A percentile compares a stretch with the other conserved stretches of the same genome.
These are phyloP conservation scores for Penicillium sumatraense DNA, from an alignment of 2,329 filamentous ascomycete genomes.

Conservation along the genomic window DNA sequence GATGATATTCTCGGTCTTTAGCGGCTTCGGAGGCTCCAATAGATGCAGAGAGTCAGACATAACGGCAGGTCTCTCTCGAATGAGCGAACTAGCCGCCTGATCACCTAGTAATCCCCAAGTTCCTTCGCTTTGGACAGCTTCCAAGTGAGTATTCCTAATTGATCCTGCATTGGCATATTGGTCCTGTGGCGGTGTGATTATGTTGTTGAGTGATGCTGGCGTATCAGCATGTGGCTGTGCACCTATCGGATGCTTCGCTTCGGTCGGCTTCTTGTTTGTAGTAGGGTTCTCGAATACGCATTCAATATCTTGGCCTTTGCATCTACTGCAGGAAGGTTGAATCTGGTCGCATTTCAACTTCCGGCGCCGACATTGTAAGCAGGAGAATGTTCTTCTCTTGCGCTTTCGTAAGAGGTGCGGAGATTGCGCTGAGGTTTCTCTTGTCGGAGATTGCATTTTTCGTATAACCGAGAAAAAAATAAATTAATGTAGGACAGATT, in stretches of 20 bases:
- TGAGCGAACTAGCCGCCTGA: not conserved
- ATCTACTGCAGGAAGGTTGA: conserved; percentile 22
- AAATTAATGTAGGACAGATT: not conserved
- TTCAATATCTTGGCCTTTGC: conserved; percentile 2
- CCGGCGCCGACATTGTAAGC: conserved; percentile 12
- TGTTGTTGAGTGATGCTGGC: not conserved
- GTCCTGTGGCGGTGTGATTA: not conserved
- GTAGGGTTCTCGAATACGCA: not conserved
- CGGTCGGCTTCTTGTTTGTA: not conserved
- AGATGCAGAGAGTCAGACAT: conserved; percentile 9
- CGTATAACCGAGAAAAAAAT: not conserved
- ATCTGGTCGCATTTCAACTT: conserved; percentile 23
- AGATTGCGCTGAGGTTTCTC: not conserved
- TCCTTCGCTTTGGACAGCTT: conserved; percentile 7
- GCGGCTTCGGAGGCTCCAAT: conserved; percentile 1
- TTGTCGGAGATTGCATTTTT: not conserved
- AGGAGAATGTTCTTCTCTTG: conserved; percentile 13
- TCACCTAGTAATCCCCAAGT: conserved; percentile 11
- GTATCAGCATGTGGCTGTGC: not conserved
- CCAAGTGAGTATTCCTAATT: not conserved
- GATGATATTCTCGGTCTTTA: conserved; percentile 16
- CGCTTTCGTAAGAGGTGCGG: not conserved
- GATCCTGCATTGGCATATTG: not conserved
- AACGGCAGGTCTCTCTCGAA: conserved; percentile 16
- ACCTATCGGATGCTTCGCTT: too few species aligned